Evolutionary conservation across 2,329 filamentous ascomycete genomes (phyloP), one percentile per base, ranked within the genome.

Genomic region (Aureobasidium sp.): DNA sequence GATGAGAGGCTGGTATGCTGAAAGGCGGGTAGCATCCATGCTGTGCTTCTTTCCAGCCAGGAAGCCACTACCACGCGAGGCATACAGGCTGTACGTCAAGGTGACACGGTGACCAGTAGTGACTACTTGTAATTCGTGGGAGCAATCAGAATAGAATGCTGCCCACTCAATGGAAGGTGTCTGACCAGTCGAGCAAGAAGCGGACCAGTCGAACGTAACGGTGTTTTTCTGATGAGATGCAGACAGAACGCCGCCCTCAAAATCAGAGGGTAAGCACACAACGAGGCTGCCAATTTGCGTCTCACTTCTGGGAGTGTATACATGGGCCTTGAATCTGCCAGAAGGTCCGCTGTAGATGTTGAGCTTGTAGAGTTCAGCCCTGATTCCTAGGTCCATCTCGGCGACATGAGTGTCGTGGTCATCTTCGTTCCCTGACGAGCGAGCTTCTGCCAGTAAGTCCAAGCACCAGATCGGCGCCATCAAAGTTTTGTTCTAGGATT

Each of bases 31-130:
- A 5, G 73, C 68, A 60, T 77, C 70, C 39, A 77, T 66, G n/a
- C 48, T 63, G 8, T 60, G 47, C 26, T 62, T 53, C 5, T 63
- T 57, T 10, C 64, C 69, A 55, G 65, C 67, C 7, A 72, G 68
- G 15, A 71, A 67, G 9, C 72, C 74, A n/a, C 71, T 67, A 5
- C 74, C 71, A 26, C 72, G 68, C 1, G 72, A 71, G 12, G 75
- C 70, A 64, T 77, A 84, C 1, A 87, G 72, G 62, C 86, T 86
- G 71, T 87, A 86, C 0, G 83, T 86, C 26, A 87, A 68, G 0
- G 81, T 86, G 17, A 87, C 64, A 0, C 82, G 79, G 62, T 86
- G 75, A 0, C 83, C 83, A 1, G 71, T 65, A 0, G 71, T 80
- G 6, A 87, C 77, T 15, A 79, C 75, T 0, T 77, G 66, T 1